Base-by-base conservation (phyloP, 2,329 filamentous ascomycete species). In the Calonectria honghensis region DNA sequence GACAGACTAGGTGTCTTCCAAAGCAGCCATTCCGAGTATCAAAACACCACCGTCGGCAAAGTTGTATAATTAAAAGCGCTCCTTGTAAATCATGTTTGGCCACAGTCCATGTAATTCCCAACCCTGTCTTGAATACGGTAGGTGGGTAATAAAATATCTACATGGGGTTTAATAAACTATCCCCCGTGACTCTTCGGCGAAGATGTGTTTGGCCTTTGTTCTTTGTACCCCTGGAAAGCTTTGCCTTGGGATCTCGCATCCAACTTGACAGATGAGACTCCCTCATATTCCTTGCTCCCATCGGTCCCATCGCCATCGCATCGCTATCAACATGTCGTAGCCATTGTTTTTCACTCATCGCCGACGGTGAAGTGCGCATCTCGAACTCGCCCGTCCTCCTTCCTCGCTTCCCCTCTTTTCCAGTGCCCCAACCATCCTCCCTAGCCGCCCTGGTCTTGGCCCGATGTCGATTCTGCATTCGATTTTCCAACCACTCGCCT, bases 281-380 rank as follows among this genome's bases (percentile, higher is more conserved):
- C 31, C n/a, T 51, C 20, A 11, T 27, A 37, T 35, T 37, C 29
- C n/a, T 29, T 67, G 13, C 4, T 27, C 45, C 20, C 18, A 16
- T n/a, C 31, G 20, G 29, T 11, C 20, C 11, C 48, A 18, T 16
- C 7, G 41, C 5, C 41, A 39, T 52, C n/a, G 27, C n/a, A 3
- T 67, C 64, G 45, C 64, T 67, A 7, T 41, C 45, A 14, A 37
- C n/a, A 27, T 35, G 41, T 14, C 16, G 20, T 29, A 51, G 9
- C 61, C n/a, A 18, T 29, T 52, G 48, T 5, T 51, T 50, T 20
- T 67, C 64, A 37, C 31, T 41, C 29, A 48, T 24, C n/a, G 64
- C 48, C 18, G 20, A 54, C 6, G 14, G 39, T 35, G 13, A 20
- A 24, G 14, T 20, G 45, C 45, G 45, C 41, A 48, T 18, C n/a